Percentiles rank a stretch among this genome's conserved stretches.
Evolutionary conservation across 495 filamentous ascomycete species (phyloP).

Genomic region (Durotheca rogersii): DNA sequence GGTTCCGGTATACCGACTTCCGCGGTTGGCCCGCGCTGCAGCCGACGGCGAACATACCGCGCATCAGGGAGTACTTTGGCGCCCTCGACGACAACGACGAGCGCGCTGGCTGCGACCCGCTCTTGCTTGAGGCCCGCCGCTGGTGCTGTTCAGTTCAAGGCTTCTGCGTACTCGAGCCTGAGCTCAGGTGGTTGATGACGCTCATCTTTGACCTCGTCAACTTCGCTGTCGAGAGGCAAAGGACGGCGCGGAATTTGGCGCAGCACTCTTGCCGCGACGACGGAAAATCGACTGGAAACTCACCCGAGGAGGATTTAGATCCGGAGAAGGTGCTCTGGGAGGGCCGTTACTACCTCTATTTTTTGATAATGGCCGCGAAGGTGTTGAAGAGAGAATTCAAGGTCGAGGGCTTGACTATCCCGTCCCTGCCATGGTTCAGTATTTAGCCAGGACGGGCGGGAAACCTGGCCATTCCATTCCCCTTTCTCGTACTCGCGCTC

Average conservation of each 20-base stretch:
- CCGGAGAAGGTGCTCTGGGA: slow-evolving; percentile 11
- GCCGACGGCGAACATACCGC: slow-evolving; percentile 5
- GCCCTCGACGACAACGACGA: slow-evolving; percentile 1
- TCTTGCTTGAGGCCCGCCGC: slow-evolving; percentile 14
- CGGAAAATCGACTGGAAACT: neutral
- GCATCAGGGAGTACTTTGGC: slow-evolving; percentile 15
- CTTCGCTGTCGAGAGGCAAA: slow-evolving; percentile 19
- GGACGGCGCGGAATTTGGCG: no score
- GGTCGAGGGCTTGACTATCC: slow-evolving; percentile 11
- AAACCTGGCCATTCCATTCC: neutral
- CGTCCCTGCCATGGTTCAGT: slow-evolving; percentile 3
- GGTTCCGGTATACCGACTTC: slow-evolving; percentile 29
- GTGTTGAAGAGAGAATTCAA: slow-evolving; percentile 18
- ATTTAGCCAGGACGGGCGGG: neutral
- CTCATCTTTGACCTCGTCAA: slow-evolving; percentile 20
- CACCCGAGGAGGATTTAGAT: neutral
- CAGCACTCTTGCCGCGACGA: neutral
- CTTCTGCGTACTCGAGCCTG: slow-evolving; percentile 17
- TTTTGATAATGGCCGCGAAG: slow-evolving; percentile 13
- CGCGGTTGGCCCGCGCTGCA: slow-evolving; percentile 23
- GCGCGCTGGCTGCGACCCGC: neutral
- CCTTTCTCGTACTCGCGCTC: neutral
- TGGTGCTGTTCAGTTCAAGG: slow-evolving; percentile 29
- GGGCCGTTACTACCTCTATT: slow-evolving; percentile 20
- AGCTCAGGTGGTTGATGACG: slow-evolving; percentile 28